Evolutionary conservation across 2,329 filamentous ascomycete species (phyloP).

Genomic region (Penicillium rolfsii): DNA sequence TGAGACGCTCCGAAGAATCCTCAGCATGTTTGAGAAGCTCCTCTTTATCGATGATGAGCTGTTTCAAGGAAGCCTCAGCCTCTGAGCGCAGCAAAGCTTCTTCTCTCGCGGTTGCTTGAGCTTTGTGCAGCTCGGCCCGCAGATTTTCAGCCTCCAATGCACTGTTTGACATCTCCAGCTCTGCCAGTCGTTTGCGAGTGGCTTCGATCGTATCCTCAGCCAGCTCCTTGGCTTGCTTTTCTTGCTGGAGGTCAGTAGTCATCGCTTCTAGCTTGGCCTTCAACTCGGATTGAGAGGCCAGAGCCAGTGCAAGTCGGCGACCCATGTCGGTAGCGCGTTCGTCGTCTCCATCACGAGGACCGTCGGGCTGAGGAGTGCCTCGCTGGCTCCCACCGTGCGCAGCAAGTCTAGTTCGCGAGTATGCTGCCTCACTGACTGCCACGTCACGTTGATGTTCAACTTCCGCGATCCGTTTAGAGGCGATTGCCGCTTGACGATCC

Average conservation of each 20-base stretch:
- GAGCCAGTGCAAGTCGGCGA: slow-evolving; percentile 77
- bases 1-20: slow-evolving; percentile 66
- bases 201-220: slow-evolving; percentile 86
- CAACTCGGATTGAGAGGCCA: slow-evolving; percentile 80
- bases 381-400: slow-evolving; percentile 73
- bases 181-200: slow-evolving; percentile 78
- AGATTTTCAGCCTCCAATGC: slow-evolving; percentile 83
- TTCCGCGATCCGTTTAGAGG: slow-evolving; percentile 87
- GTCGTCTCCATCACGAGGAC: slow-evolving; percentile 61
- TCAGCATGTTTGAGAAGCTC: slow-evolving; percentile 72
- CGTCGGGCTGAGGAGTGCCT: slow-evolving; percentile 57
- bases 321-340: slow-evolving; percentile 75
- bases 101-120: slow-evolving; percentile 77
- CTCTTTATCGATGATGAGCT: slow-evolving; percentile 84
- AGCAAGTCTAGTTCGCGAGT: slow-evolving; percentile 89
- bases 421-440: slow-evolving; percentile 92
- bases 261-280: slow-evolving; percentile 73
- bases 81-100: slow-evolving; percentile 78
- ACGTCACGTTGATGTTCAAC: slow-evolving; percentile 92
- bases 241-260: slow-evolving; percentile 73
- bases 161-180: slow-evolving; percentile 82
- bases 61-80: slow-evolving; percentile 70
- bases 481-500: slow-evolving; percentile 81
- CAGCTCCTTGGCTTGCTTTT: slow-evolving; percentile 77
- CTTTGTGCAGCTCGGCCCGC: slow-evolving; percentile 79